These are phyloP conservation scores for Arabis alpina DNA, from an alignment of 345 rosid genomes.

Conservation along the genomic window DNA sequence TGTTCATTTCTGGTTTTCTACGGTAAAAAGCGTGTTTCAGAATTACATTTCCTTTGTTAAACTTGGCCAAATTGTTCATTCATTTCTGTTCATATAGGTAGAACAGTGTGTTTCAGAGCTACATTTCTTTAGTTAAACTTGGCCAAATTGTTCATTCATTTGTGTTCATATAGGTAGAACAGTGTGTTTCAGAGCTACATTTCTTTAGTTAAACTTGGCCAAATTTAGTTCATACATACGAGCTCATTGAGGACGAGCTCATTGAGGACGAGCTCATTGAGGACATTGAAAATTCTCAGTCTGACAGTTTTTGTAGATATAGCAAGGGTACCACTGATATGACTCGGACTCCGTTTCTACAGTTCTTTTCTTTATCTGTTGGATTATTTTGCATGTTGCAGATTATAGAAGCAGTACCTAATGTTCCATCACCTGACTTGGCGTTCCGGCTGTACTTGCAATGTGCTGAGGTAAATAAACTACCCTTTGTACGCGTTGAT, in stretches of 20 bases:
- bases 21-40: neutral
- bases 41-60: no score
- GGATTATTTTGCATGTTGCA: conserved; percentile 43
- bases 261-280: conserved; percentile 28
- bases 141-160: neutral
- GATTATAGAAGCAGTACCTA: conserved; percentile 80
- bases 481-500: neutral
- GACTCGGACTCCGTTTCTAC: neutral
- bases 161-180: no score
- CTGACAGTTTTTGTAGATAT: conserved; percentile 1
- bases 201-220: conserved; percentile 3
- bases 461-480: conserved; percentile 89
- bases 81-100: no score
- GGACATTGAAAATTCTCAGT: neutral
- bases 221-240: neutral
- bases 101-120: no score
- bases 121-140: neutral
- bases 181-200: conserved; percentile 18
- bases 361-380: conserved; percentile 26
- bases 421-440: conserved; percentile 85
- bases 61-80: no score
- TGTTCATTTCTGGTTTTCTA: conserved; percentile 24
- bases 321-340: conserved; percentile 2
- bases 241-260: conserved; percentile 27
- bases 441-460: conserved; percentile 86